Conservation (phyloP, 306 rosid species). For the Parietaria judaica region DNA sequence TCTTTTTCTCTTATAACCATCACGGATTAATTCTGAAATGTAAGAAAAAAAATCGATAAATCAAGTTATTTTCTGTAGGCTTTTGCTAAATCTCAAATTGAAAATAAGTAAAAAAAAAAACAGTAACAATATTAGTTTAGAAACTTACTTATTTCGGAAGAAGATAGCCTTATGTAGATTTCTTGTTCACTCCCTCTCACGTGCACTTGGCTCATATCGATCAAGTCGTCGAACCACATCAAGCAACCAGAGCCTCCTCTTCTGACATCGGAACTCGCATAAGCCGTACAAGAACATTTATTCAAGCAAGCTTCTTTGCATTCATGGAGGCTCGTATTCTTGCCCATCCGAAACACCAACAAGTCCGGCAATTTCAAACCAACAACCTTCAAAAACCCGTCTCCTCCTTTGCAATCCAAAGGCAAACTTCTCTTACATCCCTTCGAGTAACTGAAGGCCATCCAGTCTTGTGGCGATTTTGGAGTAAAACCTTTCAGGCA, state of each 20-base stretch:
- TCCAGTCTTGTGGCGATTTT: conserved; percentile 19
- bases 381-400: conserved; percentile 17
- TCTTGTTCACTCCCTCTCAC: conserved; percentile 6
- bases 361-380: conserved; percentile 22
- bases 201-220: conserved; percentile 22
- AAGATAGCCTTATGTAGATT: conserved; percentile 7
- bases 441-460: conserved; percentile 22
- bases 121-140: not conserved
- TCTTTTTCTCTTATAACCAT: not conserved
- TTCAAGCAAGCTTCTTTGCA: conserved; percentile 14
- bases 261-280: conserved; percentile 26
- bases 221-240: conserved; percentile 35
- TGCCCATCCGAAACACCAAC: not conserved
- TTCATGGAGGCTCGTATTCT: conserved; percentile 3
- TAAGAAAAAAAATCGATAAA: not conserved
- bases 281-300: conserved; percentile 34
- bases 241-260: conserved; percentile 26
- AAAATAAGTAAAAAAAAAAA: not conserved
- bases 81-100: not conserved
- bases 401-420: conserved; percentile 22
- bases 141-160: conserved; percentile 23
- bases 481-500: conserved; percentile 47
- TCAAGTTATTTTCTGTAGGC: not conserved
- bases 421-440: conserved; percentile 30
- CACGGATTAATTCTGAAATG: not conserved